phyloP scores from a whole-genome alignment of 169 alveolate species.

The Plasmodium sp. region DNA sequence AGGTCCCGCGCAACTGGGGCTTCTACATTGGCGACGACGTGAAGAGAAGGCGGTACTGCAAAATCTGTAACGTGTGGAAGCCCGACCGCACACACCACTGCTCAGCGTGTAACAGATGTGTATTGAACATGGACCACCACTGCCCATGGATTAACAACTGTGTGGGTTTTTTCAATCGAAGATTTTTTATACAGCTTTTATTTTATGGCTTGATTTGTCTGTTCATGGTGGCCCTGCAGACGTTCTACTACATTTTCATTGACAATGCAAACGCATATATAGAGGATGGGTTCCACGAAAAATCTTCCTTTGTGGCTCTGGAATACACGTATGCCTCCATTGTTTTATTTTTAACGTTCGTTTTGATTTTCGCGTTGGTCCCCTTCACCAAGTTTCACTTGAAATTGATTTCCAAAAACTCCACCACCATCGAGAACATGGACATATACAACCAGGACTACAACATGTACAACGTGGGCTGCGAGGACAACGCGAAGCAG shows the following conservation, averaged over 20 bases:
- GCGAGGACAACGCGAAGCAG: constrained; percentile 84
- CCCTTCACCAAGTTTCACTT: constrained; percentile 91
- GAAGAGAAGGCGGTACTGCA: constrained; percentile 95
- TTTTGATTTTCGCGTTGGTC: constrained; percentile 85
- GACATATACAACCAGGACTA: constrained; percentile 86
- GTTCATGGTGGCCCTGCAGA: constrained; percentile 60
- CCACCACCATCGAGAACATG: constrained; percentile 90
- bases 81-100: constrained; percentile 99
- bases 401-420: constrained; percentile 81
- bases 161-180: constrained; percentile 97
- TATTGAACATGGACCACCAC: constrained; percentile 98
- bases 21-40: constrained; percentile 98
- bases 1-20: constrained; percentile 97
- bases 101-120: constrained; percentile 96
- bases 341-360: constrained; percentile 76
- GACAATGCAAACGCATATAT: constrained; percentile 59
- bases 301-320: constrained; percentile 32
- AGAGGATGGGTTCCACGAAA: constrained; percentile 67
- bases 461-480: constrained; percentile 88
- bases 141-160: constrained; percentile 99
- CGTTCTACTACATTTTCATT: constrained; percentile 56
- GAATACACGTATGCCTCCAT: constrained; percentile 71
- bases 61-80: constrained; percentile 97
- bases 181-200: constrained; percentile 94
- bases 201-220: constrained; percentile 88